Base-by-base conservation (phyloP, 352 stramenopile genomes). In the Phytophthora fragariae region DNA sequence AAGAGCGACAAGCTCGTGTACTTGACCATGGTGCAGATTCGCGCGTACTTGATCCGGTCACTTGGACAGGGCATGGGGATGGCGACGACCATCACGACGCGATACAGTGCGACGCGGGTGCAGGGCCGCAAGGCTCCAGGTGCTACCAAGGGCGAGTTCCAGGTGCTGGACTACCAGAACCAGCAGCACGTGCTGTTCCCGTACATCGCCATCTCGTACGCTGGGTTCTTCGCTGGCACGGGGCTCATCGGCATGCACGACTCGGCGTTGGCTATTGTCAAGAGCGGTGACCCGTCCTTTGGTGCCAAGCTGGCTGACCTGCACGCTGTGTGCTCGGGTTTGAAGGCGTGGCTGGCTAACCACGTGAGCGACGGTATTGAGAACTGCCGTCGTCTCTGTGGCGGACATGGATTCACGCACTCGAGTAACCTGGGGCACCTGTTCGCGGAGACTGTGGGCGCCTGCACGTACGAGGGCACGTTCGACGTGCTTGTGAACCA, bases 401-500 rank as follows among this genome's bases (percentile, higher is more conserved):
- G 67, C 29, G 67, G 67, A 3, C 67, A 74, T 27, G 67, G 70
- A 5, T 72, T 71, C 59, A 73, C 60, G 9, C 66, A 74, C 33
- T 70, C 67, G 1, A 70, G 67, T 15, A 74, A 74, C 27, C 49
- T 74, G 9, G 67, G 53, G 0, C 67, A 74, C 24, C 27, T 80
- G 19, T 81, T 82, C 50, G 68, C 57, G 9, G 81, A 88, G 70
- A 68, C 69, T 1, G 80, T 91, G 2, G 82, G 82, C 21, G 76
- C 81, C 7, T 76, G 54, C 55, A 92, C 85, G 24, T 90, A 81
- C 63, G 85, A 92, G 70, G 85, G 85, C 29, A 92, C 83, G 44
- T 88, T 90, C 60, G 84, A 91, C 63, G 84, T 92, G 56, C 75
- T 92, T 21, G 80, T 89, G 50, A 77, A 89, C 67, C 85, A 92